These are phyloP conservation scores for Acanthamoeba royreba DNA, from an alignment of 208 protist species.

Conservation along the genomic window DNA sequence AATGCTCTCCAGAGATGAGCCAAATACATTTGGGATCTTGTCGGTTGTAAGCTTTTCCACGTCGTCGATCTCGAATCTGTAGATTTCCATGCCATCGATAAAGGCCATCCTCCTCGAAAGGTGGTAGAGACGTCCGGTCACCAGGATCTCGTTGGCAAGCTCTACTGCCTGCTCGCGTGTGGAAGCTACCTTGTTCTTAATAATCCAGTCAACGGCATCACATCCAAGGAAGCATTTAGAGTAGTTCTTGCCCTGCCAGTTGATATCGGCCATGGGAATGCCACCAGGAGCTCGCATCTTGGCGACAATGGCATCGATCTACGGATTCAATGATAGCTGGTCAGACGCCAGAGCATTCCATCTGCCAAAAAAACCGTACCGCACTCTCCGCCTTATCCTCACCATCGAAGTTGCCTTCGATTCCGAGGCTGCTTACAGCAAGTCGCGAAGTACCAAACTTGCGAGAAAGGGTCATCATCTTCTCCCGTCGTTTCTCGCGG, in stretches of 20 bases:
- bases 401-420: neutral
- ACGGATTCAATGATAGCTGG: neutral
- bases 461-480: constrained; percentile 1
- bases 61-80: constrained; percentile 24
- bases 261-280: constrained; percentile 30
- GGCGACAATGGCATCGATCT: constrained; percentile 20
- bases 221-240: constrained; percentile 37
- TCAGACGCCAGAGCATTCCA: neutral
- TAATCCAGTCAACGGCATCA: constrained; percentile 21
- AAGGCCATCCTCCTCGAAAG: neutral
- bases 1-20: neutral
- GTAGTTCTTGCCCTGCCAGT: constrained; percentile 36
- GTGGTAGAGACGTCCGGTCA: constrained; percentile 6
- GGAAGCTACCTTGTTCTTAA: constrained; percentile 12
- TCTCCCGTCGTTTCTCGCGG: neutral
- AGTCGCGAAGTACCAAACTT: neutral
- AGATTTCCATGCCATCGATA: constrained; percentile 25
- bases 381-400: neutral
- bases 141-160: constrained; percentile 21
- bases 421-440: neutral
- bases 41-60: neutral
- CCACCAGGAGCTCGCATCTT: neutral
- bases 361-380: neutral
- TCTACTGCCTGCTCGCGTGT: constrained; percentile 1
- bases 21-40: constrained; percentile 6